phyloP scores from a whole-genome alignment of 257 asterid species.

The Euphrasia confusa region DNA sequence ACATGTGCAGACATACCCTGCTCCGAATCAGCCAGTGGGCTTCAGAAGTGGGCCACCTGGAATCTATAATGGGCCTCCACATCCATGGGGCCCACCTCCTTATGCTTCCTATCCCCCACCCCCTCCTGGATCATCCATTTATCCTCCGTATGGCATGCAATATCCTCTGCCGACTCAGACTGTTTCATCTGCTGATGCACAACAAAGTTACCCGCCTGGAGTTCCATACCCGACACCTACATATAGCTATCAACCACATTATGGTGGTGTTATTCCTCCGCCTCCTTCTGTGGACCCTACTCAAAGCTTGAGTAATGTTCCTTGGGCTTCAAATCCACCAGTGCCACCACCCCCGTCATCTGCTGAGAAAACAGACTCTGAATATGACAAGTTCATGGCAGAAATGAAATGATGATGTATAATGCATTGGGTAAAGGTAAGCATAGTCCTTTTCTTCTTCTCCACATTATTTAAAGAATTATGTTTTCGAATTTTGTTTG shows the following conservation, averaged over 20 bases:
- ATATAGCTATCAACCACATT: conserved; percentile 62
- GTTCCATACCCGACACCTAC: conserved; percentile 55
- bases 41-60: conserved; percentile 53
- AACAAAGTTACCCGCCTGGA: conserved; percentile 73
- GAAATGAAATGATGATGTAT: conserved; percentile 58
- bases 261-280: conserved; percentile 68
- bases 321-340: conserved; percentile 79
- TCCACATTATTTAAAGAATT: neutral
- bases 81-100: conserved; percentile 77
- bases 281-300: conserved; percentile 63
- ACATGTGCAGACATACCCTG: conserved; percentile 51
- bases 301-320: conserved; percentile 54
- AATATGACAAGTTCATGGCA: conserved; percentile 94
- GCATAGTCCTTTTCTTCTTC: conserved; percentile 7
- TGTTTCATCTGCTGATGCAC: conserved; percentile 59
- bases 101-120: conserved; percentile 68
- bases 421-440: conserved; percentile 32
- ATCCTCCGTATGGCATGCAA: conserved; percentile 59
- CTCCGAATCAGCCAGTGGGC: conserved; percentile 57
- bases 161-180: conserved; percentile 52
- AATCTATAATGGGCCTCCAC: conserved; percentile 46
- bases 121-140: conserved; percentile 76
- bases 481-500: conserved; percentile 7
- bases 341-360: conserved; percentile 58
- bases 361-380: conserved; percentile 64